These are phyloP conservation scores for Penicillium sp. DNA, from an alignment of 2,329 filamentous ascomycete species.

Conservation along the genomic window DNA sequence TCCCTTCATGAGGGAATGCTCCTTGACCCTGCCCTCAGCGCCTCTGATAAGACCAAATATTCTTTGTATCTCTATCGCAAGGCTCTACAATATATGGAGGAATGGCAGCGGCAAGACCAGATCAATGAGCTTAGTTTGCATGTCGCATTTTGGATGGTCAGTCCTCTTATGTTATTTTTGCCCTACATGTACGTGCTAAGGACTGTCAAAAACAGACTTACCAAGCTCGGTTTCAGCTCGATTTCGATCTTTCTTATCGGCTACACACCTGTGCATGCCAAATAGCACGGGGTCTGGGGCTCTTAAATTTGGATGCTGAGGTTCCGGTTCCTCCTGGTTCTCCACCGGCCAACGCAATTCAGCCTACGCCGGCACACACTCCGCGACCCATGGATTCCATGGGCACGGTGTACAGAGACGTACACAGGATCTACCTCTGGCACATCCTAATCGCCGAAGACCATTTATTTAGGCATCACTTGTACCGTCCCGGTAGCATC, in stretches of 20 bases:
- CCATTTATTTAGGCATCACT: not conserved
- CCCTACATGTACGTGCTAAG: not conserved
- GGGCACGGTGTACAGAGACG: not conserved
- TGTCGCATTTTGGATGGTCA: constrained; percentile 1
- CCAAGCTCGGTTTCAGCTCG: not conserved
- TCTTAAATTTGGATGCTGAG: not conserved
- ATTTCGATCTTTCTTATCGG: not conserved
- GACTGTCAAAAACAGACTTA: not conserved
- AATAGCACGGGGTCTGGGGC: not conserved
- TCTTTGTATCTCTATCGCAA: not conserved
- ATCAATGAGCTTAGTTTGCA: not conserved
- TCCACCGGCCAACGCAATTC: too few species aligned
- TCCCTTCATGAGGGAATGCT: not conserved
- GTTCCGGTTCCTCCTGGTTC: too few species aligned
- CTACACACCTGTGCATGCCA: not conserved
- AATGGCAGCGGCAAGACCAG: not conserved
- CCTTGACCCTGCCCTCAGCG: not conserved
- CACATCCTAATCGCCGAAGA: constrained; percentile 1
- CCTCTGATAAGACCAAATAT: not conserved
- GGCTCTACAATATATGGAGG: not conserved
- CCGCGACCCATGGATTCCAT: not conserved
- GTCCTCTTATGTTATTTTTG: not conserved
- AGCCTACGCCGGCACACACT: not conserved
- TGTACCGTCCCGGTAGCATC: not conserved
- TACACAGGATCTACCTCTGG: constrained; percentile 6